Conservation (phyloP, 768 basidiomycete genomes). For the Russula brevipes region DNA sequence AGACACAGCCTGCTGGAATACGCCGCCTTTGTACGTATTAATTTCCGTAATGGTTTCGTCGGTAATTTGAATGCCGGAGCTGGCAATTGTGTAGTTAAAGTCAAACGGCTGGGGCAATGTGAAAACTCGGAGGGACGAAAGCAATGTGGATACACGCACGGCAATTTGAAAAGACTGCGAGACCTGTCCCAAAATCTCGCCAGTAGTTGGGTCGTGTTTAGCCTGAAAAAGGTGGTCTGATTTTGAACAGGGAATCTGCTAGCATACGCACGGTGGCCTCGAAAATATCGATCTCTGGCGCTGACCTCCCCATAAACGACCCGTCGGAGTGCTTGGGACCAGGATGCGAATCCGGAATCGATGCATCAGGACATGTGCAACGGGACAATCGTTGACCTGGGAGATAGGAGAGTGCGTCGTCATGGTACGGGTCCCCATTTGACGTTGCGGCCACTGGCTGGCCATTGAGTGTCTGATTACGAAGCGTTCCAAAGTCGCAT, state of each 20-base stretch:
- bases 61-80: not conserved
- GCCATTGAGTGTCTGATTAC: constrained; percentile 75
- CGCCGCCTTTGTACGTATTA: constrained; percentile 70
- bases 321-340: constrained; percentile 52
- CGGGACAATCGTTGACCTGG: constrained; percentile 56
- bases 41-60: not conserved
- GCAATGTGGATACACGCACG: constrained; percentile 7
- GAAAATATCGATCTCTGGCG: constrained; percentile 69
- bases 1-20: constrained; percentile 81
- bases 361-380: constrained; percentile 38
- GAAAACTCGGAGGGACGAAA: not conserved
- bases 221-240: not conserved
- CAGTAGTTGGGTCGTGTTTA: not conserved
- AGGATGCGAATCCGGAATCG: constrained; percentile 50
- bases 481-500: constrained; percentile 89
- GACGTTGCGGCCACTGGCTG: constrained; percentile 54
- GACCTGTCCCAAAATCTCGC: not conserved
- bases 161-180: constrained; percentile 26
- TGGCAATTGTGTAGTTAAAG: constrained; percentile 2
- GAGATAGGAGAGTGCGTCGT: constrained; percentile 67
- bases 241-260: not conserved
- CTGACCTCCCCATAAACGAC: constrained; percentile 54
- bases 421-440: constrained; percentile 52
- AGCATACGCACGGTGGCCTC: constrained; percentile 41
- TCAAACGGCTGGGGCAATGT: constrained; percentile 21